Evolutionary conservation across 2,329 filamentous ascomycete species (phyloP).

Genomic region (Ascomycota sp.): DNA sequence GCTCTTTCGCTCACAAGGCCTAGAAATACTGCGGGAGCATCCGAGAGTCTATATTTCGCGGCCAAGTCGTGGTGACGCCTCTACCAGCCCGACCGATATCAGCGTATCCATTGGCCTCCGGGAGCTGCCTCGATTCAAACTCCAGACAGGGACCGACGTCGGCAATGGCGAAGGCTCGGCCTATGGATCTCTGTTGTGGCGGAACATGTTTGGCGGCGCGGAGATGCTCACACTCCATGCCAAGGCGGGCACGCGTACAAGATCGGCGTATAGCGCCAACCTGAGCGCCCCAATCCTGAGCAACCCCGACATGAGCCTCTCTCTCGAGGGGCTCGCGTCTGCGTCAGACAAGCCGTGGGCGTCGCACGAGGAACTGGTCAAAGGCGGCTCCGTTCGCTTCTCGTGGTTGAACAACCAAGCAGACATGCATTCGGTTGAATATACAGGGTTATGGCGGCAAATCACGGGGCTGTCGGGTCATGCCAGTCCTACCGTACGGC

Average conservation of each 20-base stretch:
- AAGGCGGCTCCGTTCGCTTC: constrained; percentile 56
- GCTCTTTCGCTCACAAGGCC: constrained; percentile 6
- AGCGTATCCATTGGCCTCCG: constrained; percentile 67
- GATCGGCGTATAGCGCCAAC: constrained; percentile 74
- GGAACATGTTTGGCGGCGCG: constrained; percentile 87
- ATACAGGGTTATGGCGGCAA: constrained; percentile 72
- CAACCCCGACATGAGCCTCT: constrained; percentile 62
- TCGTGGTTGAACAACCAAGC: constrained; percentile 48
- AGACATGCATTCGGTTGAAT: constrained; percentile 58
- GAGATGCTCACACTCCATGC: constrained; percentile 78
- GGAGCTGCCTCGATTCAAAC: constrained; percentile 64
- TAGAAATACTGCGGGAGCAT: constrained; percentile 72
- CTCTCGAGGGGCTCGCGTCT: constrained; percentile 63
- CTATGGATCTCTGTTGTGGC: constrained; percentile 68
- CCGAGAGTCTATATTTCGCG: constrained; percentile 69
- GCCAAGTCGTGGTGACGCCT: constrained; percentile 45
- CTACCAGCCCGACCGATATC: constrained; percentile 54
- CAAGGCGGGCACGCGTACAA: constrained; percentile 71
- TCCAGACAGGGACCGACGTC: constrained; percentile 88
- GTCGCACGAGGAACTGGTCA: constrained; percentile 76
- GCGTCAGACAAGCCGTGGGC: constrained; percentile 83
- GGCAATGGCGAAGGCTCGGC: constrained; percentile 89
- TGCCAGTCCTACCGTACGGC: constrained; percentile 64
- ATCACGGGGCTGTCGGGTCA: constrained; percentile 56
- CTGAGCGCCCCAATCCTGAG: constrained; percentile 68